A percentile compares a stretch with the other conserved stretches of the same genome.
Evolutionary conservation across 2,329 filamentous ascomycete genomes (phyloP).

Genomic region (Alternaria gansuensis): DNA sequence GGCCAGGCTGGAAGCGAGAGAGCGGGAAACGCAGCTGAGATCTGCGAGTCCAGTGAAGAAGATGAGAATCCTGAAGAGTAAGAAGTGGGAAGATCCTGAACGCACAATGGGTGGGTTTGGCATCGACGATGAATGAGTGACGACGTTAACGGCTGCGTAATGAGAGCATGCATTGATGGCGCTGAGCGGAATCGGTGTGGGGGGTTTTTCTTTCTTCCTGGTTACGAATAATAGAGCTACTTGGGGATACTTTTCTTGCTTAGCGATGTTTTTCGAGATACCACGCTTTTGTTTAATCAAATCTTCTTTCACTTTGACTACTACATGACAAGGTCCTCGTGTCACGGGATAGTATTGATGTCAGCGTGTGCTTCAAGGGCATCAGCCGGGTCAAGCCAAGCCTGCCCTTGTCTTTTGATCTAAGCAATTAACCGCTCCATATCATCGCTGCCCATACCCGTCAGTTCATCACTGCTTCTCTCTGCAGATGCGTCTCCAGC

Average conservation of each 20-base stretch:
- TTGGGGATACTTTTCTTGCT: neutral
- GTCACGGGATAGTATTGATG: neutral
- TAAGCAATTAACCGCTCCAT: constrained; percentile 7
- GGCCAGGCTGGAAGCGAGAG: constrained; percentile 51
- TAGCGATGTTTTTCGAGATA: constrained; percentile 17
- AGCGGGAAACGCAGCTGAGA: constrained; percentile 51
- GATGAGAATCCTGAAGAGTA: constrained; percentile 60
- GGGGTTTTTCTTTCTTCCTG: neutral
- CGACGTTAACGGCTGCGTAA: constrained; percentile 7
- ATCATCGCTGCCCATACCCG: constrained; percentile 14
- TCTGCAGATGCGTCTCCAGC: neutral
- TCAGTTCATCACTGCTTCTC: constrained; percentile 4
- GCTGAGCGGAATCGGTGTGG: neutral
- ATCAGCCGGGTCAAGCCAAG: neutral
- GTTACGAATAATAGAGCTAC: neutral
- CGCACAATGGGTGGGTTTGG: constrained; percentile 24
- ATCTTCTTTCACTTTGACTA: neutral
- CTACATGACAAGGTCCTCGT: neutral
- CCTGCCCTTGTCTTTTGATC: neutral
- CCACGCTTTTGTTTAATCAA: constrained; percentile 12
- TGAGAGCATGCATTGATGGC: constrained; percentile 15
- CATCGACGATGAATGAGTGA: constrained; percentile 30
- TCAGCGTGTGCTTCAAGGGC: neutral
- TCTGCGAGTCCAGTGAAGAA: constrained; percentile 59
- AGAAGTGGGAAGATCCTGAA: constrained; percentile 57